Percentiles rank a stretch among this genome's conserved stretches.
phyloP scores from a whole-genome alignment of 2,329 filamentous ascomycete species.

The Zymoseptoria passerinii region DNA sequence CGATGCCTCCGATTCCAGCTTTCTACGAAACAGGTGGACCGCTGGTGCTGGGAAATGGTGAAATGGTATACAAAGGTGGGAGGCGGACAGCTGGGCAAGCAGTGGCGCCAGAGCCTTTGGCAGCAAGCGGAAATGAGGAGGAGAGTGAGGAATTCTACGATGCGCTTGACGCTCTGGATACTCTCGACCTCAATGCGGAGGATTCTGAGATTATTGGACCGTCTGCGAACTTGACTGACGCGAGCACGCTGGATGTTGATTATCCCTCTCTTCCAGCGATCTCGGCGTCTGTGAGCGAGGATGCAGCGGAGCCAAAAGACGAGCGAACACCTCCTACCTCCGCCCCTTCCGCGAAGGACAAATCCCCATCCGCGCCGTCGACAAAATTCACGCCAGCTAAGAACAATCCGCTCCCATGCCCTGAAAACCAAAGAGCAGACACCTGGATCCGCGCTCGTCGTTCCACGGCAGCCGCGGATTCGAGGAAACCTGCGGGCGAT shows the following conservation, averaged over 20 bases:
- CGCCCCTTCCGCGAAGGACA: background rate
- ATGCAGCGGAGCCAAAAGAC: background rate
- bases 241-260: background rate
- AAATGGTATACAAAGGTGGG: slow-evolving; percentile 6
- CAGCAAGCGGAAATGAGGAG: slow-evolving; percentile 19
- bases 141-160: slow-evolving; percentile 31
- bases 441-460: slow-evolving; percentile 8
- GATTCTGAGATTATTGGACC: background rate
- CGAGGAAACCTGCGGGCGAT: slow-evolving; percentile 3
- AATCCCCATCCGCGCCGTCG: background rate
- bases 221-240: background rate
- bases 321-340: background rate
- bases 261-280: slow-evolving; percentile 1
- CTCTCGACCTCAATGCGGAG: slow-evolving; percentile 9
- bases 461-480: slow-evolving; percentile 3
- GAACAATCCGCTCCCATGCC: background rate
- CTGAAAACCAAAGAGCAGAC: slow-evolving; percentile 5
- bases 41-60: slow-evolving; percentile 48
- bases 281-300: background rate
- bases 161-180: slow-evolving; percentile 21
- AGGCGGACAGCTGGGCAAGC: slow-evolving; percentile 6
- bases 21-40: slow-evolving; percentile 59
- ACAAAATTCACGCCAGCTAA: background rate
- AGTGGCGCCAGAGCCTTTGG: slow-evolving; percentile 6
- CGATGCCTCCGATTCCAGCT: slow-evolving; percentile 61